Conservation (phyloP, 495 filamentous ascomycete species). For the Podospora conica region DNA sequence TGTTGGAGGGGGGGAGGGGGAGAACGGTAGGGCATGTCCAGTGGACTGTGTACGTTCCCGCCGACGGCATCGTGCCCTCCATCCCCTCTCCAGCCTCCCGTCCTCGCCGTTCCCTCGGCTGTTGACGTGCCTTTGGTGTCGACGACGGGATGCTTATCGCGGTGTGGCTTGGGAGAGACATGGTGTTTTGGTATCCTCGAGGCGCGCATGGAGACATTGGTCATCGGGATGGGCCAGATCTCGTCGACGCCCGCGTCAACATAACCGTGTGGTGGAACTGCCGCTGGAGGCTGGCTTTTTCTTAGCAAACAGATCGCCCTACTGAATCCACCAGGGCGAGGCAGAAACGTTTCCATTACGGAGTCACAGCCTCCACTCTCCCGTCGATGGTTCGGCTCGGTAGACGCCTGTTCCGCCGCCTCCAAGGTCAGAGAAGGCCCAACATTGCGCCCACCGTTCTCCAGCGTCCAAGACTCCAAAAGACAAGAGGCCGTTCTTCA, state of each 20-base stretch:
- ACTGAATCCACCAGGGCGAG: not conserved
- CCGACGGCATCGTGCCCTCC: not conserved
- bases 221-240: not conserved
- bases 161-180: not conserved
- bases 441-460: not conserved
- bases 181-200: not conserved
- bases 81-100: not conserved
- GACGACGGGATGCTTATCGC: not conserved
- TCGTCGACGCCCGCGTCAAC: not conserved
- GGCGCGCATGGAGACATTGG: too few relatives aligned
- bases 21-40: not conserved
- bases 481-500: too few relatives aligned
- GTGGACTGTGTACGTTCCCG: not conserved
- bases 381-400: constrained; percentile 1
- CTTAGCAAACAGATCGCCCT: not conserved
- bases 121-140: not conserved
- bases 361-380: constrained; percentile 1
- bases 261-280: not conserved
- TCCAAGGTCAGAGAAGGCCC: not conserved
- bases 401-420: not conserved
- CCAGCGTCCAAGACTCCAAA: too few relatives aligned
- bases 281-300: not conserved
- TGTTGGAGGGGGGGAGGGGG: not conserved
- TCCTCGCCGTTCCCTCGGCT: not conserved
- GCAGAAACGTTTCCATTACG: constrained; percentile 9